These are phyloP conservation scores for Kodamaea lidongshanica DNA, from an alignment of 805 yeast genomes.

Conservation along the genomic window DNA sequence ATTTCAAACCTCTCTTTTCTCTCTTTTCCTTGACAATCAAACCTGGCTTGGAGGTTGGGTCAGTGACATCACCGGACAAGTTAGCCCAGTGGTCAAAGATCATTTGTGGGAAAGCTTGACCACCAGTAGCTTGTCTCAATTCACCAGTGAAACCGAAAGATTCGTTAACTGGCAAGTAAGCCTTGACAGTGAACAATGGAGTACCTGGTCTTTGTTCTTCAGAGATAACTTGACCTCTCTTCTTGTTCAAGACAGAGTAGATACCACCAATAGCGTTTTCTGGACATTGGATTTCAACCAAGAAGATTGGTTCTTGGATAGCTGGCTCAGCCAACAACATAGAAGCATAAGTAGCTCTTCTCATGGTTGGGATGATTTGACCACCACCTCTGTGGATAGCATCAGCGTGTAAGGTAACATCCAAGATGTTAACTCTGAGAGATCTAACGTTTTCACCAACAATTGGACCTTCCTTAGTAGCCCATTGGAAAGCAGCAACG, in stretches of 20 bases:
- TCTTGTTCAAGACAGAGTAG: conserved; percentile 97
- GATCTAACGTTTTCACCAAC: conserved; percentile 96
- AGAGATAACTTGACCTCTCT: conserved; percentile 99
- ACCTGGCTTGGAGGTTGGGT: conserved; percentile 68
- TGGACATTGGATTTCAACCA: conserved; percentile 99
- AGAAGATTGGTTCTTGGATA: conserved; percentile 98
- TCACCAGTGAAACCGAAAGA: conserved; percentile 99
- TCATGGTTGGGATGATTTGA: conserved; percentile 99
- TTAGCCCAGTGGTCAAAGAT: conserved; percentile 98
- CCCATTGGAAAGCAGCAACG: conserved; percentile 99
- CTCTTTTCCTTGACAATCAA: conserved; percentile 57
- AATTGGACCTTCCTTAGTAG: conserved; percentile 99
- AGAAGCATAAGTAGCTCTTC: conserved; percentile 99
- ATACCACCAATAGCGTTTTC: conserved; percentile 99
- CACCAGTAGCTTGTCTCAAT: conserved; percentile 99
- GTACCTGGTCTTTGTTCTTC: conserved; percentile 99
- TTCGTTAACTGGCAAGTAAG: conserved; percentile 99
- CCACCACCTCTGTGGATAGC: conserved; percentile 99
- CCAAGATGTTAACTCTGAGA: conserved; percentile 94
- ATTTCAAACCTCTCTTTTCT: conserved; percentile 96
- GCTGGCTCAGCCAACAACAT: conserved; percentile 97
- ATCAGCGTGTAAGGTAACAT: conserved; percentile 99
- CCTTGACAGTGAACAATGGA: conserved; percentile 99
- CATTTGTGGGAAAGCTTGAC: conserved; percentile 99
- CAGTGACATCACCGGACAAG: conserved; percentile 87